Evolutionary conservation across 2,329 filamentous ascomycete genomes (phyloP).

Genomic region (Clarireedia paspali): DNA sequence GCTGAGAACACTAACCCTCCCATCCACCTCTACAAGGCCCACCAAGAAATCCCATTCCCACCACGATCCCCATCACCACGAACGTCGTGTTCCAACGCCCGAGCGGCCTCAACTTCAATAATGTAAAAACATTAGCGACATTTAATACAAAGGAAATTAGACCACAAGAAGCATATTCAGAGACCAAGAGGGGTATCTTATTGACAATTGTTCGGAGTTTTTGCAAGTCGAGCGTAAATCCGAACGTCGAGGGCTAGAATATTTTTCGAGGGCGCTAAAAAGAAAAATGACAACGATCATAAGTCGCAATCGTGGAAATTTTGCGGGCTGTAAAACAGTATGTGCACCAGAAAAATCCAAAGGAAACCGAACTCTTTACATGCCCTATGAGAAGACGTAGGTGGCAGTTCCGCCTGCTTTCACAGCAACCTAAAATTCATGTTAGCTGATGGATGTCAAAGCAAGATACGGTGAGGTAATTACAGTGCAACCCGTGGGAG

Average conservation of each 20-base stretch:
- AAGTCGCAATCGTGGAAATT: slow-evolving; percentile 16
- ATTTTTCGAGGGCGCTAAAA: neutral
- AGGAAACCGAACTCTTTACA: slow-evolving; percentile 12
- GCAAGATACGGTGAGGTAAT: slow-evolving; percentile 15
- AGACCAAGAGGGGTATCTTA: slow-evolving; percentile 11
- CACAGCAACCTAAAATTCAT: slow-evolving; percentile 17
- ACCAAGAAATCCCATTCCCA: slow-evolving; percentile 13
- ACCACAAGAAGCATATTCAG: slow-evolving; percentile 5
- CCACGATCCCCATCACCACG: slow-evolving; percentile 4
- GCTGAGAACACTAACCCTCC: slow-evolving; percentile 21
- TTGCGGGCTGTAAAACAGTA: slow-evolving; percentile 15
- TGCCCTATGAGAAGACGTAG: slow-evolving; percentile 22
- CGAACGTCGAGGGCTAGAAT: slow-evolving; percentile 14
- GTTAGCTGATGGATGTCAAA: slow-evolving; percentile 11
- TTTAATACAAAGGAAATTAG: slow-evolving; percentile 27
- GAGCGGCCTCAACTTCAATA: slow-evolving; percentile 19
- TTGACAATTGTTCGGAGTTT: slow-evolving; percentile 18
- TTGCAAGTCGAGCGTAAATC: slow-evolving; percentile 16
- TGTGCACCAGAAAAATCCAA: slow-evolving; percentile 17
- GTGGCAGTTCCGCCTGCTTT: slow-evolving; percentile 14
- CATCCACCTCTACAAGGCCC: slow-evolving; percentile 10
- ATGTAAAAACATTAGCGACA: slow-evolving; percentile 29
- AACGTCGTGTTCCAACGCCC: slow-evolving; percentile 13
- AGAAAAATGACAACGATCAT: slow-evolving; percentile 19
- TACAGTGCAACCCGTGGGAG: slow-evolving; percentile 29